Evolutionary conservation across 306 rosid genomes (phyloP), one percentile per base, ranked within the genome.

Genomic region (Prunus kanzakura): DNA sequence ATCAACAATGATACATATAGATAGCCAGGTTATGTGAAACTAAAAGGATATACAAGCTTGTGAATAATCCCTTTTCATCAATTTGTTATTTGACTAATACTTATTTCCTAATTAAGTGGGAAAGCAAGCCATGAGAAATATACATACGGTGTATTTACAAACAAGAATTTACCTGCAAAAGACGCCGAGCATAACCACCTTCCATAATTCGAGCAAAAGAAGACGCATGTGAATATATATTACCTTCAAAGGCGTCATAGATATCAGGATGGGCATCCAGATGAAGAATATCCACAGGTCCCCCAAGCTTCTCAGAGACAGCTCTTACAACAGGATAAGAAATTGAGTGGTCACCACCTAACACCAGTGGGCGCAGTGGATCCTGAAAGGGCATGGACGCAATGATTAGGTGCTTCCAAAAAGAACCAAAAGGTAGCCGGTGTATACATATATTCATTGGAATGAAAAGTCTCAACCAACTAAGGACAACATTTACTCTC

Each of bases 181-280:
- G 97, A 25, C 96, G 84, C 72, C 99, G 82, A 71, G 87, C 99
- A 87, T 92, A 92, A 81, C 91, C 87, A 30, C 99, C 99, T 83
- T 95, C 97, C 98, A 95, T 92, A 58, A 95, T 86, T 50, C 99
- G 92, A 68, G 99, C 99, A 89, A 95, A 95, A 38, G 99, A 87
- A 74, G 99, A 95, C 55, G 99, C 43, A 38, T 38, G 43, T 38
- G 43, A 38, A 38, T 38, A 38, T 38, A 4, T 0, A 1, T 38
- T 38, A 6, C 43, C 43, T 38, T 38, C 43, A 38, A 38, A 38
- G 43, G 43, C 43, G 9, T 38, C 9, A 38, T 38, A 38, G 43
- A 38, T 38, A 87, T 95, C 99, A 22, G 99, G 99, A 82, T 95
- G 99, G 0, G 99, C 99, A 82, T 95, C 99, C 52, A 95, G 85